Conservation (phyloP, 352 stramenopile species). For the Thraustochytrium sp. region DNA sequence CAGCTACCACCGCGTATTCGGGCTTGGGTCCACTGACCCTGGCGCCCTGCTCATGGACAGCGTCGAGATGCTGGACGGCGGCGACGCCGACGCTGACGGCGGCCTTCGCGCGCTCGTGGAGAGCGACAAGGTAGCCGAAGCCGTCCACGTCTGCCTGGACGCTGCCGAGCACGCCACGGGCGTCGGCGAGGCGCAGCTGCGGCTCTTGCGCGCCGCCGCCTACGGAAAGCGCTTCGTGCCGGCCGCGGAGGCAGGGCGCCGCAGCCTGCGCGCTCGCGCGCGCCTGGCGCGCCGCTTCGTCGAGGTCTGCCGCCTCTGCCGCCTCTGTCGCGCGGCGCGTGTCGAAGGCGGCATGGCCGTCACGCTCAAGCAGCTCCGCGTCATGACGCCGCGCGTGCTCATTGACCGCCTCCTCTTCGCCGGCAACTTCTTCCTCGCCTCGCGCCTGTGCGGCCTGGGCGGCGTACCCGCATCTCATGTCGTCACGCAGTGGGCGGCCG, state of each 20-base stretch:
- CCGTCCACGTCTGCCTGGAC: slow-evolving; percentile 15
- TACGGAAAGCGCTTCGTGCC: slow-evolving; percentile 28
- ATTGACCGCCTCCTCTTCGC: slow-evolving; percentile 12
- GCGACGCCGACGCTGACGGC: slow-evolving; percentile 13
- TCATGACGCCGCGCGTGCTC: slow-evolving; percentile 26
- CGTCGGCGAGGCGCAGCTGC: neutral
- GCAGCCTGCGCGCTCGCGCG: neutral
- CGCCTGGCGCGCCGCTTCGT: neutral
- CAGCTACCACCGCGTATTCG: neutral
- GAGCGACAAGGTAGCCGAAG: neutral
- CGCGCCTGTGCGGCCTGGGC: neutral
- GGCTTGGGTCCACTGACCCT: slow-evolving; percentile 25
- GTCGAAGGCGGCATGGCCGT: slow-evolving; percentile 2
- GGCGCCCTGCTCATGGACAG: slow-evolving; percentile 5
- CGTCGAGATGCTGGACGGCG: slow-evolving; percentile 15
- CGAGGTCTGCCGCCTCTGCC: neutral
- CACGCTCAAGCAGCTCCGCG: slow-evolving; percentile 5
- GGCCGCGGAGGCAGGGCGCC: neutral
- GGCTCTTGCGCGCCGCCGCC: neutral
- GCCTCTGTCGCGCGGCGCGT: neutral
- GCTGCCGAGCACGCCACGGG: slow-evolving; percentile 14
- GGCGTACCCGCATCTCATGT: neutral
- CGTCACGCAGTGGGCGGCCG: slow-evolving; percentile 19
- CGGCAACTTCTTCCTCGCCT: neutral
- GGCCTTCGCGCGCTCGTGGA: slow-evolving; percentile 1